Conservation (phyloP, 169 alveolate species). For the Theileria luwenshuni region DNA sequence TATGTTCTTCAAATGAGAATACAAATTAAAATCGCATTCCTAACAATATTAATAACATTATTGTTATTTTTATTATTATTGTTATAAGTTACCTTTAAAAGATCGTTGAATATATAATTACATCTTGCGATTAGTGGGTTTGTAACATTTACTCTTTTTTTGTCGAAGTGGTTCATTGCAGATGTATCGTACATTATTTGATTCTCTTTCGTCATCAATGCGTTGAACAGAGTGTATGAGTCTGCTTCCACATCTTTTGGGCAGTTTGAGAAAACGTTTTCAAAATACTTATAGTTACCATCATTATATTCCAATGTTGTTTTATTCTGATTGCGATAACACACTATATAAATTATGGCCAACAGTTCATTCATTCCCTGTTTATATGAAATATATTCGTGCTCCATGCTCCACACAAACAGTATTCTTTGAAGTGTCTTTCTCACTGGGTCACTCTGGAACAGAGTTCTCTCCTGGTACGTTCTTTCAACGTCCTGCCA, state of each 20-base stretch:
- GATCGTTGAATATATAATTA: slow-evolving; percentile 65
- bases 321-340: slow-evolving; percentile 54
- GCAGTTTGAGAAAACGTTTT: slow-evolving; percentile 32
- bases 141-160: slow-evolving; percentile 15
- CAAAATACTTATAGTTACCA: slow-evolving; percentile 11
- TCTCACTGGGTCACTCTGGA: slow-evolving; percentile 66
- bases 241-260: slow-evolving; percentile 79
- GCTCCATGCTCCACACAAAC: slow-evolving; percentile 75
- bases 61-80: neutral
- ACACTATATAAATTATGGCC: slow-evolving; percentile 72
- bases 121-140: slow-evolving; percentile 77
- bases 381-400: slow-evolving; percentile 68
- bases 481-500: slow-evolving; percentile 78
- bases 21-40: slow-evolving; percentile 64
- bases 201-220: slow-evolving; percentile 75
- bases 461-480: slow-evolving; percentile 73
- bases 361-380: slow-evolving; percentile 79
- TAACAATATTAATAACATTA: neutral
- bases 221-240: slow-evolving; percentile 77
- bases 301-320: neutral
- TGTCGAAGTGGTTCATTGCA: slow-evolving; percentile 50
- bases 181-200: slow-evolving; percentile 75
- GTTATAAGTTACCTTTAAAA: slow-evolving; percentile 48
- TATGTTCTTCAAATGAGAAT: slow-evolving; percentile 65
- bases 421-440: slow-evolving; percentile 68